Evolutionary conservation across 768 basidiomycete species (phyloP).

Genomic region (Calvatia gigantea): DNA sequence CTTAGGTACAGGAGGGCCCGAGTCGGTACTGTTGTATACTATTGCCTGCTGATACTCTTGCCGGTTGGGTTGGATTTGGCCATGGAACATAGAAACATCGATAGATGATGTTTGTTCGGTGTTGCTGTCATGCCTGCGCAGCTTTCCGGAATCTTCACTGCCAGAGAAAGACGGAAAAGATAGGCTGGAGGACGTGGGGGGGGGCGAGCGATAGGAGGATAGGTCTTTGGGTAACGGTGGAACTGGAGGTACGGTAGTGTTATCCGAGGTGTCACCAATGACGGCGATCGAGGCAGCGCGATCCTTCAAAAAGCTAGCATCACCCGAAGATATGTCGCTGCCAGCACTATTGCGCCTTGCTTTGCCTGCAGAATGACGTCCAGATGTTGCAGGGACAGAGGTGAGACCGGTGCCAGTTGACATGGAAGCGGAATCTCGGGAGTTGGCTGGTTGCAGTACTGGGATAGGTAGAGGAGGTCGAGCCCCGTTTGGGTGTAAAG

Average conservation of each 20-base stretch:
- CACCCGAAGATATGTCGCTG: slow-evolving; percentile 79
- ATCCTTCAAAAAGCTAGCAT: slow-evolving; percentile 61
- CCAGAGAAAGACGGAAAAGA: slow-evolving; percentile 42
- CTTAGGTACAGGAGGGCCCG: slow-evolving; percentile 46
- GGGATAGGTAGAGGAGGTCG: slow-evolving; percentile 83
- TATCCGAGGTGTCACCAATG: slow-evolving; percentile 59
- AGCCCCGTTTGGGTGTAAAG: slow-evolving; percentile 84
- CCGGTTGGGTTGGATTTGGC: slow-evolving; percentile 27
- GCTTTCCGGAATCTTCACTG: slow-evolving; percentile 40
- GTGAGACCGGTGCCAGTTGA: slow-evolving; percentile 76
- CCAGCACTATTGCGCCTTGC: slow-evolving; percentile 78
- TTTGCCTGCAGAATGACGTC: slow-evolving; percentile 68
- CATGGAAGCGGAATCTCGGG: slow-evolving; percentile 83
- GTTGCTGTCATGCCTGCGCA: slow-evolving; percentile 41
- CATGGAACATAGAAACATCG: slow-evolving; percentile 41
- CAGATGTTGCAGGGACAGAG: slow-evolving; percentile 68
- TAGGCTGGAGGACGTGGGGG: slow-evolving; percentile 52
- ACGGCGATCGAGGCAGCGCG: slow-evolving; percentile 59
- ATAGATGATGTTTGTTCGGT: slow-evolving; percentile 46
- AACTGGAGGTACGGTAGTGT: slow-evolving; percentile 80
- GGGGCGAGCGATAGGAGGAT: slow-evolving; percentile 71
- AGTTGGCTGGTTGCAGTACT: slow-evolving; percentile 77
- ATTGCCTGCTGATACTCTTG: slow-evolving; percentile 27
- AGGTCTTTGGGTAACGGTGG: slow-evolving; percentile 91
- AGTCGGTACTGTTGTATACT: slow-evolving; percentile 36